Evolutionary conservation across 116 monocot genomes (phyloP), one percentile per base, ranked within the genome.

Genomic region (Phalaenopsis hybrid): DNA sequence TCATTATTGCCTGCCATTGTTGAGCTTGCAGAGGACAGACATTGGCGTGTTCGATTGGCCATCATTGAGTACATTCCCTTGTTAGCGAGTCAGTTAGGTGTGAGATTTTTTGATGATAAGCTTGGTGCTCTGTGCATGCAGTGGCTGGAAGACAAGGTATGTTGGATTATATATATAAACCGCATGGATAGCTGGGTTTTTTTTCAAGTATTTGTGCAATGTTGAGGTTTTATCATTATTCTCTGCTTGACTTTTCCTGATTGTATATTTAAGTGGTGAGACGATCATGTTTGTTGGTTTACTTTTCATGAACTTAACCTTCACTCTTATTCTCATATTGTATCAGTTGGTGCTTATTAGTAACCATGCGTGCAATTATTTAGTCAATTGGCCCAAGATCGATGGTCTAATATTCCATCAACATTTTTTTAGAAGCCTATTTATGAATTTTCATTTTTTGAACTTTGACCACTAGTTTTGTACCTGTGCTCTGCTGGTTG

Each of bases 91-190:
- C 88, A 92, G 70, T 77, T 92, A 69, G 91, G 91, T 77, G 84
- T 92, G 6, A 83, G 82, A 44, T 96, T 96, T 85, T 96, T 96
- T 72, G 93, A 96, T 90, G 93, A 96, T 73, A 93, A 96, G 80
- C 92, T 97, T 75, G 94, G 97, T 75, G 65, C 93, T 44, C 92
- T 97, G 43, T 97, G 97, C 89, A 94, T 97, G 93, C 97, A 97
- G 83, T 97, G 97, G 97, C 82, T 97, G 76, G 97, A 97, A 90
- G 97, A 97, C 81, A 93, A 97, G 97, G 97, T 97, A 83, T 45
- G 16, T 5, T 21, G 25, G 72, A 65, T 61, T 74, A 28, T 18
- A 75, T 43, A 16, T 16, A 73, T 37, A 43, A 73, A 43, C 12
- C 17, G 5, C 73, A 37, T 0, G 23, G 13, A 37, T 73, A 5